Evolutionary conservation across 345 rosid species (phyloP).

Genomic region (Aegle marmelos): DNA sequence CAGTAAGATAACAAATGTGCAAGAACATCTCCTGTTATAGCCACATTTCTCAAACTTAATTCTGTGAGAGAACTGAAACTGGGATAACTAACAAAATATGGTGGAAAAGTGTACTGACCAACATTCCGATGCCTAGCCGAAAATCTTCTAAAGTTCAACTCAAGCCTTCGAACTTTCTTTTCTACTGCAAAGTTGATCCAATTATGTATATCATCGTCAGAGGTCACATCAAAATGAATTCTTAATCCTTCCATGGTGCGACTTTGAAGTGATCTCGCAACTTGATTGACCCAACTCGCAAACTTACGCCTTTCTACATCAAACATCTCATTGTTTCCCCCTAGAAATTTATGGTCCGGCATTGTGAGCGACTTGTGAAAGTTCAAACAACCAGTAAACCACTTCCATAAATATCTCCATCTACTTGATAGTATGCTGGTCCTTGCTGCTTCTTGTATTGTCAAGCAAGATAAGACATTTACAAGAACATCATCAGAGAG

Average conservation of each 20-base stretch:
- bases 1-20: background rate
- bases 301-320: background rate
- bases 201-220: background rate
- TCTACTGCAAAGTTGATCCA: background rate
- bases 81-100: background rate
- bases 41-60: background rate
- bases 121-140: rapidly evolving
- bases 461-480: background rate
- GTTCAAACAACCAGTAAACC: background rate
- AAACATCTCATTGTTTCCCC: no score
- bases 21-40: background rate
- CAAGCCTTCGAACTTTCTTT: background rate
- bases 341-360: background rate
- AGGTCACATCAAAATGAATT: background rate
- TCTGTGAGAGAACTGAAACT: background rate
- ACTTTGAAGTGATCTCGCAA: background rate
- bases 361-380: background rate
- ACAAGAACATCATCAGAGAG: background rate
- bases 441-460: background rate
- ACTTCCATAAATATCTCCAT: background rate
- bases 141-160: background rate
- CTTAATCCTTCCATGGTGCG: background rate
- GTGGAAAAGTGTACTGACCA: background rate
- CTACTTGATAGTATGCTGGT: background rate
- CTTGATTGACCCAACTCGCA: background rate